Base-by-base conservation (phyloP, 164 flowering plant species). In the Cinnamomum chago region DNA sequence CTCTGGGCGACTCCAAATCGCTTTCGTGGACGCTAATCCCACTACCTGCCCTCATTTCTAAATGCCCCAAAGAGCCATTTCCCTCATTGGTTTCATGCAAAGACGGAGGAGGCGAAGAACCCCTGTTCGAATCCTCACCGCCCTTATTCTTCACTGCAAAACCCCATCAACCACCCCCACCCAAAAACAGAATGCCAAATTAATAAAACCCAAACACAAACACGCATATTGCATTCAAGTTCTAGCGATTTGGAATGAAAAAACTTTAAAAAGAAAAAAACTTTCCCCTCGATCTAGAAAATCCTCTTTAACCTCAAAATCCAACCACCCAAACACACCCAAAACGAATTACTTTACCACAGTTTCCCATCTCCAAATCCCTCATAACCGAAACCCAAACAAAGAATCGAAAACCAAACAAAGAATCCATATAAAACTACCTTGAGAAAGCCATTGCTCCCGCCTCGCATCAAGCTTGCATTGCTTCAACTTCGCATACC, bases 401-500 rank as follows among this genome's bases (percentile, higher is more conserved):
- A 70, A 70, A 47, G 25, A 50, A 27, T 27, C 50, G 28, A 27
- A 55, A 52, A 52, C 18, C 13, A 17, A 55, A 14, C 4, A 2
- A 55, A 68, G 1, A 47, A 33, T 9, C 52, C 22, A 68, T 10
- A 33, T n/a, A 15, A 52, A 22, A 20, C 12, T 11, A 74, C 76
- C 76, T 55, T 74, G 71, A 58, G 71, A 74, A 55, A 74, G 71
- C 76, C 93, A 92, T 85, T 90, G 97, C 78, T 89, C 94, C 17
- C 98, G 89, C 66, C 94, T 93, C 27, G 89, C 94, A 77, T 90
- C 94, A 12, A 91, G 89, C 88, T 93, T 93, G 84, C 84, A 84
- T 87, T 89, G 94, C 90, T 90, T 93, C 88, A 91, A 78, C 85
- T 91, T 91, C 33, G 95, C 94, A 47, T 87, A 77, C 85, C 95